These are phyloP conservation scores for Pleurotus tuber-regium DNA, from an alignment of 768 basidiomycete genomes.

Conservation along the genomic window DNA sequence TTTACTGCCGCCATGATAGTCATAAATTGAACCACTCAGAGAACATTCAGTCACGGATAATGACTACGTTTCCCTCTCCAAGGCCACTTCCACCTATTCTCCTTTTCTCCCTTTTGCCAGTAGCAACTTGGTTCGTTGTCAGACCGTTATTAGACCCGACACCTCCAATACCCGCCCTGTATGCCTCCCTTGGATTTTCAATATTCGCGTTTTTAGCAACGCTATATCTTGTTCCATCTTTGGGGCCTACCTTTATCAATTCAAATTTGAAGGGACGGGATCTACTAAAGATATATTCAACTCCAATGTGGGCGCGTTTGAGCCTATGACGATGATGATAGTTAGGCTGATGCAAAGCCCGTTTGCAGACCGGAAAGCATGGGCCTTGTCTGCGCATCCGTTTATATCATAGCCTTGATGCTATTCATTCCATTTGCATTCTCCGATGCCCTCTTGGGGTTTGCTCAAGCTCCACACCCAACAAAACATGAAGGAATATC, in stretches of 20 bases:
- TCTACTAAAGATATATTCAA: slow-evolving; percentile 76
- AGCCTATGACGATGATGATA: no score
- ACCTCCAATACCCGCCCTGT: slow-evolving; percentile 69
- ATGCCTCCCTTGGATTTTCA: slow-evolving; percentile 80
- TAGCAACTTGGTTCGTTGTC: slow-evolving; percentile 71
- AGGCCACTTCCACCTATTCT: slow-evolving; percentile 52
- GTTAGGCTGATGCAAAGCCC: slow-evolving; percentile 8
- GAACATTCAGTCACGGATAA: no score
- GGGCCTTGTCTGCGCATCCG: slow-evolving; percentile 81
- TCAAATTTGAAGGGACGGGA: slow-evolving; percentile 87
- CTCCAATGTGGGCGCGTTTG: slow-evolving; percentile 55
- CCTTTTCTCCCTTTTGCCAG: slow-evolving; percentile 58
- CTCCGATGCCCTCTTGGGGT: slow-evolving; percentile 59
- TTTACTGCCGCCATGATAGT: no score
- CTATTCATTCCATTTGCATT: slow-evolving; percentile 97
- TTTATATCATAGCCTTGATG: slow-evolving; percentile 85
- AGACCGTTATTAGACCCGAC: slow-evolving; percentile 69
- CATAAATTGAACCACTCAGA: no score
- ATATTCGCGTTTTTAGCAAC: slow-evolving; percentile 79
- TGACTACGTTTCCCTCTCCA: slow-evolving; percentile 29
- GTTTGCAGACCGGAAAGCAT: slow-evolving; percentile 85
- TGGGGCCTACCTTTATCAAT: slow-evolving; percentile 76
- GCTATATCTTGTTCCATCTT: slow-evolving; percentile 75
- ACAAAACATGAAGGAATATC: slow-evolving; percentile 73
- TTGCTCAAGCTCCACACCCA: no score